Conservation (phyloP, 31 red algal species). For the Endocladia muricata region DNA sequence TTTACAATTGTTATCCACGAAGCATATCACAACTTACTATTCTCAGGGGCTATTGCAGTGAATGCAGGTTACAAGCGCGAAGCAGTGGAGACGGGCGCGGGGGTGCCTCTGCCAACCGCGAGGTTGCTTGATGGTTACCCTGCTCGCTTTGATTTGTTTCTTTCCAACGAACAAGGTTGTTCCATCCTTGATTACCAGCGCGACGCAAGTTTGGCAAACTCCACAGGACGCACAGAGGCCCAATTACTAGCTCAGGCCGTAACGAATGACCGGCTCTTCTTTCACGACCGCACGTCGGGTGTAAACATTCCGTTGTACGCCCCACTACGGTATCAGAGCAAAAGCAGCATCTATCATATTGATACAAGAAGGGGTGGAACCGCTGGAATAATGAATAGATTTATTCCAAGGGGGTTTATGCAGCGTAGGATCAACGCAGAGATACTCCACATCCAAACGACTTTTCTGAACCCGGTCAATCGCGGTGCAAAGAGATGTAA, state of each 20-base stretch:
- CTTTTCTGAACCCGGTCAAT: not conserved
- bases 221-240: slow-evolving; percentile 9
- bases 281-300: slow-evolving; percentile 9
- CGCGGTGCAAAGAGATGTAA: not conserved
- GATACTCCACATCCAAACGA: not conserved
- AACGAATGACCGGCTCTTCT: slow-evolving; percentile 39
- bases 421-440: not conserved
- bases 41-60: slow-evolving; percentile 36
- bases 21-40: slow-evolving; percentile 49
- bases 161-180: slow-evolving; percentile 42
- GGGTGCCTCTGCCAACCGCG: not conserved
- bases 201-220: slow-evolving; percentile 10
- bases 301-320: slow-evolving; percentile 33
- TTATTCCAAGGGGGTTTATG: not conserved
- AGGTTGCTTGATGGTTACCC: slow-evolving; percentile 27
- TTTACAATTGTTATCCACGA: slow-evolving; percentile 62
- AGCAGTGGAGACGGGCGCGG: too few relatives aligned
- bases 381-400: not conserved
- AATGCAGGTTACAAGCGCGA: not conserved
- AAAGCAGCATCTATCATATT: slow-evolving; percentile 47
- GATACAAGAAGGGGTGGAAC: not conserved
- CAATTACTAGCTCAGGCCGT: slow-evolving; percentile 42
- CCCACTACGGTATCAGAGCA: slow-evolving; percentile 13
- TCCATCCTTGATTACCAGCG: slow-evolving; percentile 38
- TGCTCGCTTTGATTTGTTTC: slow-evolving; percentile 49